These are phyloP conservation scores for Pholiota molesta DNA, from an alignment of 768 basidiomycete species.

Conservation along the genomic window DNA sequence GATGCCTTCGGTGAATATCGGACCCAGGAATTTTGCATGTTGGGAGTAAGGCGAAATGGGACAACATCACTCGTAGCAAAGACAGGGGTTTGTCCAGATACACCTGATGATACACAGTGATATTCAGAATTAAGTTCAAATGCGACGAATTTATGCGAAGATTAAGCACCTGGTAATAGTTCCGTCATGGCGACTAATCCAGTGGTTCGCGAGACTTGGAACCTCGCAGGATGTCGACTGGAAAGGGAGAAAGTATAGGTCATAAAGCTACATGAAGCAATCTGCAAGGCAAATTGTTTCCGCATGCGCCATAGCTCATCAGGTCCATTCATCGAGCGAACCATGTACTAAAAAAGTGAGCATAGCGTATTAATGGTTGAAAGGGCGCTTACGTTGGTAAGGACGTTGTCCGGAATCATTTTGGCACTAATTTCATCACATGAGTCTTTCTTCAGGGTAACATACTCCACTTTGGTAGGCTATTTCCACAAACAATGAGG, in stretches of 20 bases:
- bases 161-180: slow-evolving; percentile 71
- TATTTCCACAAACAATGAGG: slow-evolving; percentile 26
- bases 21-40: slow-evolving; percentile 91
- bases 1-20: slow-evolving; percentile 87
- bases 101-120: slow-evolving; percentile 30
- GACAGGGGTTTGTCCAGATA: slow-evolving; percentile 51
- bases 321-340: slow-evolving; percentile 79
- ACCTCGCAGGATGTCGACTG: slow-evolving; percentile 80
- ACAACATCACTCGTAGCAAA: slow-evolving; percentile 85
- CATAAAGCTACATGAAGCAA: slow-evolving; percentile 90
- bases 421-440: slow-evolving; percentile 88
- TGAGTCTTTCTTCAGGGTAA: slow-evolving; percentile 78
- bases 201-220: slow-evolving; percentile 87
- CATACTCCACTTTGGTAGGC: slow-evolving; percentile 67
- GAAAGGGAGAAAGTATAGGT: slow-evolving; percentile 86
- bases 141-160: not conserved
- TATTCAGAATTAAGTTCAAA: not conserved
- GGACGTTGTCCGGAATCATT: slow-evolving; percentile 86
- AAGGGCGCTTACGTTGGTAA: slow-evolving; percentile 66
- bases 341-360: slow-evolving; percentile 73
- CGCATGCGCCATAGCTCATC: slow-evolving; percentile 95
- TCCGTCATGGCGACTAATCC: slow-evolving; percentile 94
- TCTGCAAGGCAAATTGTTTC: slow-evolving; percentile 92
- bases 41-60: slow-evolving; percentile 97
- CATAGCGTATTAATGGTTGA: slow-evolving; percentile 2